Conservation (phyloP, 805 yeast species). For the Hermanozyma aechmeae region DNA sequence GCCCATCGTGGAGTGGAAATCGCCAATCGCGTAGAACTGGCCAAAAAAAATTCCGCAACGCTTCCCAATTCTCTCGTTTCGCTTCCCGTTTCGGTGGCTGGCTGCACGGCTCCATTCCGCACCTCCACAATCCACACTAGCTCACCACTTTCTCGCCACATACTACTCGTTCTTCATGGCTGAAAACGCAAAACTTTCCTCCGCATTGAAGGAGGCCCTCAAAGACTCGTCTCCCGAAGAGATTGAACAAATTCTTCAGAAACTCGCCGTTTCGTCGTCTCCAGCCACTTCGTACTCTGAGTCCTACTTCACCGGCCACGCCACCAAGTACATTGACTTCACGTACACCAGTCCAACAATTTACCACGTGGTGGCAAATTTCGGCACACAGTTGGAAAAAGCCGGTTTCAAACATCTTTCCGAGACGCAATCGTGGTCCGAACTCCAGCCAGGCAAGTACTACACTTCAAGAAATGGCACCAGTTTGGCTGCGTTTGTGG, state of each 20-base stretch:
- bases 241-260: not conserved
- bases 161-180: too few relatives aligned
- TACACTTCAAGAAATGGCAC: constrained; percentile 65
- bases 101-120: too few relatives aligned
- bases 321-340: constrained; percentile 56
- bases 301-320: constrained; percentile 14
- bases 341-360: constrained; percentile 68
- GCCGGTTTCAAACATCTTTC: constrained; percentile 58
- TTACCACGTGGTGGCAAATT: constrained; percentile 55
- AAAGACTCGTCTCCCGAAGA: too few relatives aligned
- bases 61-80: too few relatives aligned
- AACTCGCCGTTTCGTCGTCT: not conserved
- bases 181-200: too few relatives aligned
- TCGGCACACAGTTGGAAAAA: constrained; percentile 37
- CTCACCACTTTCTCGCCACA: too few relatives aligned
- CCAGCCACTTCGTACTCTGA: constrained; percentile 9
- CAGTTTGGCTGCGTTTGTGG: constrained; percentile 56
- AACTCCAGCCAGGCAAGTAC: constrained; percentile 44
- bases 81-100: too few relatives aligned
- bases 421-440: constrained; percentile 52
- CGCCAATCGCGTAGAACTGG: too few relatives aligned
- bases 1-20: too few relatives aligned
- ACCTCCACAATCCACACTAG: too few relatives aligned
- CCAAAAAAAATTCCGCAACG: too few relatives aligned
- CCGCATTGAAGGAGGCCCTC: too few relatives aligned